Evolutionary conservation across 2,329 filamentous ascomycete genomes (phyloP).

Genomic region (Hortaea werneckii): DNA sequence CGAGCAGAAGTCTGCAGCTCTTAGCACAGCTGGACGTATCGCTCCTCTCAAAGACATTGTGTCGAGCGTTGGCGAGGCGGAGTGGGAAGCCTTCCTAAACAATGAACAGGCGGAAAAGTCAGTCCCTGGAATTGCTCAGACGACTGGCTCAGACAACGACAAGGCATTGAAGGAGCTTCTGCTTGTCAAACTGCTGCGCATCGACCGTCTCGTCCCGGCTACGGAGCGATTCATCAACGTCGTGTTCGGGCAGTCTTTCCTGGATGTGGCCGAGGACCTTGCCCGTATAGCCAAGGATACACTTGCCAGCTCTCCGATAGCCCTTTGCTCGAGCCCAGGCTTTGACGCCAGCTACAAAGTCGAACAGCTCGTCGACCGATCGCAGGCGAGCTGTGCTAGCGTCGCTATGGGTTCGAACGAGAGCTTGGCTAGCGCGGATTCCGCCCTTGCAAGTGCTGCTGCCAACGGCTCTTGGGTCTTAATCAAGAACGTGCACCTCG

Average conservation of each 20-base stretch:
- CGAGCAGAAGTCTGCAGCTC: slow-evolving; percentile 55
- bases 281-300: slow-evolving; percentile 77
- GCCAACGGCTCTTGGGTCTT: slow-evolving; percentile 91
- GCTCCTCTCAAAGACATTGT: slow-evolving; percentile 63
- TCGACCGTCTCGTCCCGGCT: slow-evolving; percentile 87
- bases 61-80: slow-evolving; percentile 47
- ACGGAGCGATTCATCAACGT: slow-evolving; percentile 81
- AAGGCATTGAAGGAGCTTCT: slow-evolving; percentile 73
- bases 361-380: slow-evolving; percentile 81
- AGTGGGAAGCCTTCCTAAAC: slow-evolving; percentile 73
- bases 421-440: slow-evolving; percentile 83
- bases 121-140: slow-evolving; percentile 66
- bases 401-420: slow-evolving; percentile 99
- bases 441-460: slow-evolving; percentile 85
- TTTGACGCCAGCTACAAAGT: slow-evolving; percentile 99
- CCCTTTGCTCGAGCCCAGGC: slow-evolving; percentile 85
- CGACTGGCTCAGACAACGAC: slow-evolving; percentile 49
- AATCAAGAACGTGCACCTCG: slow-evolving; percentile 97
- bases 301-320: slow-evolving; percentile 72
- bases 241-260: slow-evolving; percentile 74
- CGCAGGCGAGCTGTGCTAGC: slow-evolving; percentile 75
- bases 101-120: slow-evolving; percentile 81
- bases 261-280: slow-evolving; percentile 78
- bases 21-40: slow-evolving; percentile 59
- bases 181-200: slow-evolving; percentile 85